Evolutionary conservation across 176 grass and related monocot species (phyloP).

Genomic region (Calamus simplicifolius): DNA sequence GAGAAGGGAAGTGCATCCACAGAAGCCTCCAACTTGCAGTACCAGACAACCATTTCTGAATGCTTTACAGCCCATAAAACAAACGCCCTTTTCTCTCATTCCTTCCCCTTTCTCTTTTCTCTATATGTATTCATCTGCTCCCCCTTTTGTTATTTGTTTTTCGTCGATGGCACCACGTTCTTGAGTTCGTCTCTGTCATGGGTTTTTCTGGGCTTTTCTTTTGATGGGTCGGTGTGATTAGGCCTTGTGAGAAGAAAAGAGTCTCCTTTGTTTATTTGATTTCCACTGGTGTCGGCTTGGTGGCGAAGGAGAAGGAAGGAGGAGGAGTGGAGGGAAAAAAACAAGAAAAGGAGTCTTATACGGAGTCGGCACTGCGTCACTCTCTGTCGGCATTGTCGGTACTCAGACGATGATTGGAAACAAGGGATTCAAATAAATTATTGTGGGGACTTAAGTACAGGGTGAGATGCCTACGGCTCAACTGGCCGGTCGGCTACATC

Average conservation of each 20-base stretch:
- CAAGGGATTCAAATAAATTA: constrained; percentile 30
- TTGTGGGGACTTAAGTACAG: constrained; percentile 15
- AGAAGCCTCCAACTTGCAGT: constrained; percentile 13
- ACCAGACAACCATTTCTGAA: background rate
- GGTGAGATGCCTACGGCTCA: constrained; percentile 24
- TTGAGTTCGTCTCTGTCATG: constrained; percentile 1
- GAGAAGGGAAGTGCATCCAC: background rate
- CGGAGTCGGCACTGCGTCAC: constrained; percentile 54
- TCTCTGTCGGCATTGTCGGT: constrained; percentile 45
- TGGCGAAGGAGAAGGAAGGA: constrained; percentile 2
- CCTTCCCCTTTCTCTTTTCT: background rate
- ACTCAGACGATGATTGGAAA: constrained; percentile 51
- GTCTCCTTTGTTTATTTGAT: background rate
- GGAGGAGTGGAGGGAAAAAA: too few species aligned
- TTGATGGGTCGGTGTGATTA: background rate
- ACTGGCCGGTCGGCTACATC: background rate
- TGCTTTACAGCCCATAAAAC: constrained; percentile 13
- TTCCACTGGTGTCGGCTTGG: constrained; percentile 1
- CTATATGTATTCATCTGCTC: background rate
- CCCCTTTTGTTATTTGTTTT: background rate
- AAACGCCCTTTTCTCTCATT: constrained; percentile 2
- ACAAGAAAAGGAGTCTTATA: background rate
- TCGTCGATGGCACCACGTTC: background rate
- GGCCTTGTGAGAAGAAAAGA: constrained; percentile 7
- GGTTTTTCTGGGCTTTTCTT: background rate